These are phyloP conservation scores for Gelatoporia subvermispora DNA, from an alignment of 768 basidiomycete genomes.

Conservation along the genomic window DNA sequence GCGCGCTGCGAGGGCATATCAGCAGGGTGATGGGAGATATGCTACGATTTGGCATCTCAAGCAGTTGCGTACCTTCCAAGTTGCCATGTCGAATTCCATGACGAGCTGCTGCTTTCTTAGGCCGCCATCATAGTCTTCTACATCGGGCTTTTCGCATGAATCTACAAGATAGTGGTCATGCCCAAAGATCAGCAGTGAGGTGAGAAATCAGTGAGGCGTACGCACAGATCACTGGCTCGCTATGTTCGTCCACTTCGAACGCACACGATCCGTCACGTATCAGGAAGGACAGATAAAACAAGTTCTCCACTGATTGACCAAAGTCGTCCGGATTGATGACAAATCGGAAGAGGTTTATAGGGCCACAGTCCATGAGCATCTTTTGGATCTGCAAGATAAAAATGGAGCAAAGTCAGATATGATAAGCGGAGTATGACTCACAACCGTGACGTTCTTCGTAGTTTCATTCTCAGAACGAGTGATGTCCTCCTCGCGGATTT, in stretches of 20 bases:
- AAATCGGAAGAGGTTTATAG: slow-evolving; percentile 79
- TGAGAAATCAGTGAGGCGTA: slow-evolving; percentile 1
- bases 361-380: slow-evolving; percentile 44
- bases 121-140: slow-evolving; percentile 58
- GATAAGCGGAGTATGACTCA: slow-evolving; percentile 29
- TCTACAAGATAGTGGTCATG: slow-evolving; percentile 32
- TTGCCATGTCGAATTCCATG: slow-evolving; percentile 85
- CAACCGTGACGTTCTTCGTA: slow-evolving; percentile 74
- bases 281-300: slow-evolving; percentile 92
- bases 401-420: neutral
- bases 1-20: slow-evolving; percentile 53
- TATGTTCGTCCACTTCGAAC: slow-evolving; percentile 60
- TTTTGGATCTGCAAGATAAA: slow-evolving; percentile 46
- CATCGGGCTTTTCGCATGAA: slow-evolving; percentile 57
- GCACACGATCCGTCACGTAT: slow-evolving; percentile 82
- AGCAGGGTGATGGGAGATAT: neutral
- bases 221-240: slow-evolving; percentile 75
- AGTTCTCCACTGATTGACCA: slow-evolving; percentile 92
- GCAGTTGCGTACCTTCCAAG: slow-evolving; percentile 65
- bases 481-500: slow-evolving; percentile 81
- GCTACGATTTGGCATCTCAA: neutral
- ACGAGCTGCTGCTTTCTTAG: slow-evolving; percentile 81
- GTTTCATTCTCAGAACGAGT: slow-evolving; percentile 84
- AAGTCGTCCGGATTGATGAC: slow-evolving; percentile 88
- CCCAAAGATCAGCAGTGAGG: neutral